These are phyloP conservation scores for Spinellus fusiger DNA, from an alignment of 192 early-diverging fungal species.

Conservation along the genomic window DNA sequence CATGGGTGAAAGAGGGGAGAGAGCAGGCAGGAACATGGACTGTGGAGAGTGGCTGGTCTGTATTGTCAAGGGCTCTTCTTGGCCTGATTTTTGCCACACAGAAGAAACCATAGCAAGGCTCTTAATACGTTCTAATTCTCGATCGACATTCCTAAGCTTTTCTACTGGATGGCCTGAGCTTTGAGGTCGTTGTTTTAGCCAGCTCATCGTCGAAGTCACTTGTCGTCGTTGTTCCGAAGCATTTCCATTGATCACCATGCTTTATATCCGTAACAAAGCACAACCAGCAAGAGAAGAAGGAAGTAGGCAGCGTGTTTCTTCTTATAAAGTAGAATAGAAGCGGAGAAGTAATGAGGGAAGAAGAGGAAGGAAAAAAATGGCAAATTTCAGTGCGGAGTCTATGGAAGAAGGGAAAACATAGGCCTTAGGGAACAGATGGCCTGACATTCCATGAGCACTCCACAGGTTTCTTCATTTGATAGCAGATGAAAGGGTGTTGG, in stretches of 20 bases:
- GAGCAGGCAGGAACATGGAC: too few species aligned
- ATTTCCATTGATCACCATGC: not conserved
- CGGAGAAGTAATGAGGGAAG: not conserved
- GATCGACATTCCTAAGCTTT: not conserved
- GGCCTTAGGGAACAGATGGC: too few species aligned
- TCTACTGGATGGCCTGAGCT: not conserved
- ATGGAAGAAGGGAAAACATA: too few species aligned
- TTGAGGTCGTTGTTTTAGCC: not conserved
- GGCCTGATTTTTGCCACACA: not conserved
- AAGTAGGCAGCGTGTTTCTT: not conserved
- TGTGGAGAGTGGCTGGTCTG: too few species aligned
- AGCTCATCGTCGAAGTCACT: not conserved
- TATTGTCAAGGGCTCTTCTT: too few species aligned
- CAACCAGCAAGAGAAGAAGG: not conserved
- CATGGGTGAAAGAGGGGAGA: too few species aligned
- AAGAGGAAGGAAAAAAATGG: not conserved
- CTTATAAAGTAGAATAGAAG: not conserved
- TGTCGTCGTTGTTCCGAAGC: not conserved
- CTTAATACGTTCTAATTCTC: not conserved
- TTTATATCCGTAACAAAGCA: not conserved
- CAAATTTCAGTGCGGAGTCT: not conserved
- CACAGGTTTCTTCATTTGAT: too few species aligned
- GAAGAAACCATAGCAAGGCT: not conserved
- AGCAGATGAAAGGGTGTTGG: too few species aligned
- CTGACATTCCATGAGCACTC: too few species aligned